Conservation (phyloP, 352 stramenopile genomes). For the Pythium scleroteichum region DNA sequence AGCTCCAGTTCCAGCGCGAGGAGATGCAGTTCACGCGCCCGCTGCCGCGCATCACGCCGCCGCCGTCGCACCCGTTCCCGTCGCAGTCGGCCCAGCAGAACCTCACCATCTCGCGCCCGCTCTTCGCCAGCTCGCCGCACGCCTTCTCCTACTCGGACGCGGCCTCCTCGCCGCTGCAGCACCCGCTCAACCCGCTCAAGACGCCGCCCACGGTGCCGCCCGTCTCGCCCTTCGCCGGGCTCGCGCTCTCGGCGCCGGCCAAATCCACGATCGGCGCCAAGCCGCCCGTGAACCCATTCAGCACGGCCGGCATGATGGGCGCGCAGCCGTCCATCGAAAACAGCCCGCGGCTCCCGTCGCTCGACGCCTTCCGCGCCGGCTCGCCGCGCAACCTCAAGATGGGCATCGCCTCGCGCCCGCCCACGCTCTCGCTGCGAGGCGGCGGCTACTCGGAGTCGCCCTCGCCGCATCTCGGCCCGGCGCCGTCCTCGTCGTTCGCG, state of each 20-base stretch:
- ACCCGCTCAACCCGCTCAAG: slow-evolving; percentile 31
- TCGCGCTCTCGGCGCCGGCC: slow-evolving; percentile 67
- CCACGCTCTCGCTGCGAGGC: slow-evolving; percentile 52
- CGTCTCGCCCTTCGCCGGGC: slow-evolving; percentile 67
- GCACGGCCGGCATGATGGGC: slow-evolving; percentile 2
- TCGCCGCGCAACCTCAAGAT: slow-evolving; percentile 66
- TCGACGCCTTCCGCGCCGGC: slow-evolving; percentile 67
- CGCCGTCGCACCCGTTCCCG: slow-evolving; percentile 30
- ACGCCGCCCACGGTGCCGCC: slow-evolving; percentile 59
- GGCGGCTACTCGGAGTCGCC: slow-evolving; percentile 41
- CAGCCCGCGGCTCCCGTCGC: slow-evolving; percentile 63
- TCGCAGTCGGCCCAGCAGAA: slow-evolving; percentile 27
- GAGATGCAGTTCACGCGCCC: slow-evolving; percentile 78
- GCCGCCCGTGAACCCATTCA: slow-evolving; percentile 60
- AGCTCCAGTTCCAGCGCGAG: slow-evolving; percentile 72
- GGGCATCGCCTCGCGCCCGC: slow-evolving; percentile 52
- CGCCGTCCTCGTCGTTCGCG: slow-evolving; percentile 30
- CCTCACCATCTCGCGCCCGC: background rate
- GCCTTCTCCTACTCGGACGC: slow-evolving; percentile 68
- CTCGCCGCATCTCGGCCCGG: slow-evolving; percentile 22
- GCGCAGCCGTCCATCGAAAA: slow-evolving; percentile 46
- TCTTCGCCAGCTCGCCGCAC: slow-evolving; percentile 22
- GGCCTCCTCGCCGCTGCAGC: slow-evolving; percentile 29
- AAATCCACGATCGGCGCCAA: slow-evolving; percentile 44
- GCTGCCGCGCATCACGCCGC: slow-evolving; percentile 38